phyloP scores from a whole-genome alignment of 768 basidiomycete genomes.

The Suillus discolor region DNA sequence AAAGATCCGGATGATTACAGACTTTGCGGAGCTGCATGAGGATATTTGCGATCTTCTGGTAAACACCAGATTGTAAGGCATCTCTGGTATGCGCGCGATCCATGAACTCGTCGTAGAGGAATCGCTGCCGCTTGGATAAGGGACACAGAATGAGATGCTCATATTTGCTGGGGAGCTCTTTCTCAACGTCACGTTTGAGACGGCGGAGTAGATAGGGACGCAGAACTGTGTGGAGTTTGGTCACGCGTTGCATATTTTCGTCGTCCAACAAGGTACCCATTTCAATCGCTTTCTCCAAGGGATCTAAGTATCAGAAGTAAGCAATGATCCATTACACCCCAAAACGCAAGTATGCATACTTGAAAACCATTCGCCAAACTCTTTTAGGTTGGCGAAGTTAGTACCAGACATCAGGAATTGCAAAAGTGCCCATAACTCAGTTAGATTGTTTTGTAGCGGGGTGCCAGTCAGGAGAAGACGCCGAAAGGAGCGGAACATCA shows the following conservation, averaged over 20 bases:
- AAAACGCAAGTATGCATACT: conserved; percentile 53
- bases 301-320: conserved; percentile 54
- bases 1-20: conserved; percentile 92
- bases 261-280: conserved; percentile 75
- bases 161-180: conserved; percentile 90
- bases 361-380: conserved; percentile 96
- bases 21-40: conserved; percentile 99
- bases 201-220: conserved; percentile 94
- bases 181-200: conserved; percentile 98
- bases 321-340: not conserved
- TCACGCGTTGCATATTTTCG: conserved; percentile 81
- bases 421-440: conserved; percentile 92
- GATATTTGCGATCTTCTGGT: conserved; percentile 90
- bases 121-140: conserved; percentile 90
- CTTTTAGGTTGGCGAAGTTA: conserved; percentile 88
- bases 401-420: conserved; percentile 93
- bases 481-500: conserved; percentile 85
- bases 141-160: conserved; percentile 90
- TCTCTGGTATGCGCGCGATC: conserved; percentile 79
- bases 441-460: conserved; percentile 94
- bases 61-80: conserved; percentile 82
- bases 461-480: conserved; percentile 94
- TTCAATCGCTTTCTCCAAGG: conserved; percentile 92
- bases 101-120: conserved; percentile 97
- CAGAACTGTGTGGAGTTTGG: conserved; percentile 92